These are phyloP conservation scores for Debaryomyces robertsiae DNA, from an alignment of 1,139 yeast genomes.

Conservation along the genomic window DNA sequence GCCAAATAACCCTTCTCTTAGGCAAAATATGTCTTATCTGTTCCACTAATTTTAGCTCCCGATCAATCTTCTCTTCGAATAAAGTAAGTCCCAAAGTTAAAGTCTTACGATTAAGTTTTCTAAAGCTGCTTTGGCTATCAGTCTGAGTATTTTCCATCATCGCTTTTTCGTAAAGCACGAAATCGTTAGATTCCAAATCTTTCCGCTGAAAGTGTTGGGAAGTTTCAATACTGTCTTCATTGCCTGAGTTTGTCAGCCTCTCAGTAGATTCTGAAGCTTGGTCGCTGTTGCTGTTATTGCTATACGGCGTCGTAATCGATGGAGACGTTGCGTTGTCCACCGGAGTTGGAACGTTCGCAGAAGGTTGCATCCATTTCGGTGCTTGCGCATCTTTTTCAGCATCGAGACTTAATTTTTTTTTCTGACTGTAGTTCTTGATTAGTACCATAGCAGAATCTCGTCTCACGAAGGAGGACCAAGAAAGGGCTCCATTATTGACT, in stretches of 20 bases:
- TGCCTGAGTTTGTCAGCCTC: background rate
- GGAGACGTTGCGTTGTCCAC: background rate
- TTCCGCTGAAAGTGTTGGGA: background rate
- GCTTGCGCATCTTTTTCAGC: background rate
- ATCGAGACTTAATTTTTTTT: slow-evolving; percentile 1
- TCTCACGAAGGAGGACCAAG: slow-evolving; percentile 33
- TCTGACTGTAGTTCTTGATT: slow-evolving; percentile 23
- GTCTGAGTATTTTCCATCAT: slow-evolving; percentile 3
- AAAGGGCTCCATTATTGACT: slow-evolving; percentile 30
- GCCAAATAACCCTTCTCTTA: slow-evolving; percentile 29
- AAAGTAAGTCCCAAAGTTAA: slow-evolving; percentile 15
- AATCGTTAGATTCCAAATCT: background rate
- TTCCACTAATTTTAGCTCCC: slow-evolving; percentile 29
- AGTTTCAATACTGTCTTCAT: background rate
- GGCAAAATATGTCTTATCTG: slow-evolving; percentile 30
- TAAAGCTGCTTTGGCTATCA: background rate
- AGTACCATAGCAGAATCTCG: slow-evolving; percentile 28
- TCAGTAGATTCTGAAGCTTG: too few relatives aligned
- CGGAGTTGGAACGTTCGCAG: background rate
- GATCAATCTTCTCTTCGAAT: slow-evolving; percentile 27
- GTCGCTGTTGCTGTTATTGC: too few relatives aligned
- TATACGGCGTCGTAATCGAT: background rate
- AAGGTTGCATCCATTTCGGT: too few relatives aligned
- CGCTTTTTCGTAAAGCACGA: slow-evolving; percentile 2
- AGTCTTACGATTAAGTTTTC: background rate